Base-by-base conservation (phyloP, 2,329 filamentous ascomycete genomes). In the Dryadomyces quercus-mongolicae region DNA sequence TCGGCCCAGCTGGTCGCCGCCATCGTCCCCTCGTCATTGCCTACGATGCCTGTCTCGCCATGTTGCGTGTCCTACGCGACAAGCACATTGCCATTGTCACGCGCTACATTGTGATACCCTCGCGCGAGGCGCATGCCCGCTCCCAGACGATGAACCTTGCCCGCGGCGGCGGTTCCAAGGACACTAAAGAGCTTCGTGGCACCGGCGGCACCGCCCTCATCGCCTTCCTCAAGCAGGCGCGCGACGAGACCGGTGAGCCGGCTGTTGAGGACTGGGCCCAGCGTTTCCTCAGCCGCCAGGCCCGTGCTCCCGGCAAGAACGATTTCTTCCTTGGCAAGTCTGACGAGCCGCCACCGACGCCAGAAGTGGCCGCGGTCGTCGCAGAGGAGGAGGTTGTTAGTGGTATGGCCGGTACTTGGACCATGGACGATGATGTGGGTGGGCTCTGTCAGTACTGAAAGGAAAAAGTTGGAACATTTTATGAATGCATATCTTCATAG, bases 81-180 rank as follows among this genome's bases (percentile, higher is more conserved):
- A 95, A 91, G 68, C 93, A 98, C 68, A 95, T 98, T 62, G 87
- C 89, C 67, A 92, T 98, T 62, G 93, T 98, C 18, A 90, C 89
- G 5, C 86, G 93, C 44, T 98, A 97, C 72, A 95, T 98, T 67
- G 86, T 98, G 63, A 74, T 93, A 60, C 91, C 92, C 47, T 91
- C 88, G 1, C 82, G 86, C 22, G 86, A 92, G 36, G 67, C 80
- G 8, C 25, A 31, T 8, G 25, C 25, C 25, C 25, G 25, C 25
- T 31, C 25, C 25, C 25, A 31, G 50, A 44, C 18, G 16, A 51
- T 54, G 51, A 60, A 59, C 25, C 54, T 58, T 20, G 58, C 55
- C 16, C 34, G n/a, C 56, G 62, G 21, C 64, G 67, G 16, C 70
- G 16, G 16, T 12, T 7, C 72, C 49, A 71, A 75, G 58, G 71